Evolutionary conservation across 2,329 filamentous ascomycete species (phyloP), one percentile per base, ranked within the genome.

Genomic region (Aaosphaeria pasadenensis): DNA sequence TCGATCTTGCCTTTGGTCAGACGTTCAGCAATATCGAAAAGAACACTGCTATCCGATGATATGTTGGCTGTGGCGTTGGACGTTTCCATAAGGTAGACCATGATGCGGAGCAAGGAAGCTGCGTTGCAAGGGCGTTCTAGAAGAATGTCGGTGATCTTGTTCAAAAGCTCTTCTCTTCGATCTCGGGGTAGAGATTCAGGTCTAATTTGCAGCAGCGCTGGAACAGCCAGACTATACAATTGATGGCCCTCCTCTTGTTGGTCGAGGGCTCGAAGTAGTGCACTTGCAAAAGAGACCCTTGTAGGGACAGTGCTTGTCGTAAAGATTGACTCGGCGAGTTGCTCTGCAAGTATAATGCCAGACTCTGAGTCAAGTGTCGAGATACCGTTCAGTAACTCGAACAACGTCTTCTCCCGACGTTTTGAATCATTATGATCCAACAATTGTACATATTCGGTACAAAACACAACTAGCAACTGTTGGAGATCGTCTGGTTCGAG

Each of bases 31-130:
- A 68, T 53, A n/a, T 60, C 48, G 44, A 67, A 69, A 11, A 67
- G 43, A 1, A 54, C 35, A 3, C 44, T 44, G 7, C 57, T 57
- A 13, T 67, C 53, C 5, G 57, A 61, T 4, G 62, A 64, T 1
- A 71, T 45, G 30, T 63, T 67, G 7, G 68, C 62, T 5, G 61
- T 70, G 11, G 68, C 62, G 46, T 71, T 71, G 2, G 69, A 60
- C 5, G 62, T 51, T 30, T 63, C 53, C 61, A 70, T 69, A 6
- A 71, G 52, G 43, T 61, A 59, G 6, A 52, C 54, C 54, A 68
- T 58, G 35, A 66, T 55, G 39, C 59, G 62, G 4, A 69, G 49
- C 11, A 62, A 24, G 1, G 42, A 42, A 4, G 50, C 39, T 4
- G 50, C 43, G 17, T 57, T 44, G 24, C 43, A 28, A 29, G 55